phyloP scores from a whole-genome alignment of 2,329 filamentous ascomycete genomes.

The Trichoderma gracile region DNA sequence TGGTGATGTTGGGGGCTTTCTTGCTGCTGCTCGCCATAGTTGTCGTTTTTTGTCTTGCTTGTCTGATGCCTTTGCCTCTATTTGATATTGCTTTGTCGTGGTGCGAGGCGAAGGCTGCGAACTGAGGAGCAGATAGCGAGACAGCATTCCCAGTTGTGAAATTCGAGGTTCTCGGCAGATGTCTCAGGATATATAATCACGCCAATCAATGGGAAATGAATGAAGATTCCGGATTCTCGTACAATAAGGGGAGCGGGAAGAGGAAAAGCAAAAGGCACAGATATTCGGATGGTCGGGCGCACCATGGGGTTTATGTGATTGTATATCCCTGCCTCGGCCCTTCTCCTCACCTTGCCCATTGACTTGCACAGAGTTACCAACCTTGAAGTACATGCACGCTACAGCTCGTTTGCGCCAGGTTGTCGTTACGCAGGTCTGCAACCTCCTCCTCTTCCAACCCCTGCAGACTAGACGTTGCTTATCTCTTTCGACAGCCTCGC shows the following conservation, averaged over 20 bases:
- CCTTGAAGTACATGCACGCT: conserved; percentile 5
- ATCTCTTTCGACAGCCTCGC: background rate
- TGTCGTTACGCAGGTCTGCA: background rate
- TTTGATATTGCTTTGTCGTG: background rate
- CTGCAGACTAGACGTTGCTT: conserved; percentile 1
- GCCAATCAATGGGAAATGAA: background rate
- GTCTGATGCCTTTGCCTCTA: background rate
- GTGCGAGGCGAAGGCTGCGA: background rate
- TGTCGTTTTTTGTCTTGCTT: background rate
- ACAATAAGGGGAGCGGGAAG: background rate
- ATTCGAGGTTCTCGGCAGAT: background rate
- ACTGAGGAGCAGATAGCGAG: background rate
- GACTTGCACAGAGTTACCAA: background rate
- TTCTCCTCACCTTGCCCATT: conserved; percentile 13
- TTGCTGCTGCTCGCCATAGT: conserved; percentile 9
- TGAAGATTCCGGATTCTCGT: background rate
- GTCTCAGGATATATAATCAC: background rate
- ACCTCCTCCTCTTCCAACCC: background rate
- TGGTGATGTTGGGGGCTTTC: conserved; percentile 33
- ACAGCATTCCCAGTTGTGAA: conserved; percentile 8
- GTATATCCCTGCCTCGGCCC: conserved; percentile 2
- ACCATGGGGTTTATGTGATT: conserved; percentile 7
- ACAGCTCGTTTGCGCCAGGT: background rate
- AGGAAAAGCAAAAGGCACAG: background rate
- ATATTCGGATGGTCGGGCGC: background rate